These are phyloP conservation scores for Spiromastix sp. DNA, from an alignment of 2,329 filamentous ascomycete genomes.

Conservation along the genomic window DNA sequence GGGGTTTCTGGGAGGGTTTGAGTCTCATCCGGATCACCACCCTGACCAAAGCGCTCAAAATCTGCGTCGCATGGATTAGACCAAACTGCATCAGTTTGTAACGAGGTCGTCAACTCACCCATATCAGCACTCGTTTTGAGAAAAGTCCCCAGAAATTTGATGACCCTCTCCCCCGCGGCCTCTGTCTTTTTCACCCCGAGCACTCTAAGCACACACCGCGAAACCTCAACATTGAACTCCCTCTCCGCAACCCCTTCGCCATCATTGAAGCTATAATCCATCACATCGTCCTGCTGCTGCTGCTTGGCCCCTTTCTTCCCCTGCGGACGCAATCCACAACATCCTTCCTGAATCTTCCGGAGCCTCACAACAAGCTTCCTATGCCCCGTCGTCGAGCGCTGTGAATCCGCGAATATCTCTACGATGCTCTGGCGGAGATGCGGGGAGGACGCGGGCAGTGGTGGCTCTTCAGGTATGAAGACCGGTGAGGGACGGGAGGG, in stretches of 20 bases:
- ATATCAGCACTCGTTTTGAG: conserved; percentile 58
- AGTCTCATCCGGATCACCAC: conserved; percentile 56
- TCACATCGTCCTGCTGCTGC: conserved; percentile 10
- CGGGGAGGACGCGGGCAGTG: conserved; percentile 29
- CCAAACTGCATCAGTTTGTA: neutral
- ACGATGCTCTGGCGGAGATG: conserved; percentile 65
- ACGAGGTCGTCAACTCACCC: conserved; percentile 25
- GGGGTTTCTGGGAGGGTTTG: conserved; percentile 72
- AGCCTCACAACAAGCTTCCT: conserved; percentile 79
- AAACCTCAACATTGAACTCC: conserved; percentile 79
- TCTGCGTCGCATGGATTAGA: conserved; percentile 40
- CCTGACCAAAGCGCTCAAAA: conserved; percentile 51
- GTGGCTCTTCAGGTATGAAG: conserved; percentile 53
- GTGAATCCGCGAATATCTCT: conserved; percentile 66
- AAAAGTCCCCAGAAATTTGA: conserved; percentile 83
- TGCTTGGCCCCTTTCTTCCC: conserved; percentile 23
- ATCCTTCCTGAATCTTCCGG: conserved; percentile 82
- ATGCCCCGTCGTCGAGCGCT: conserved; percentile 81
- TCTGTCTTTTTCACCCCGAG: conserved; percentile 90
- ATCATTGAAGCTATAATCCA: conserved; percentile 31
- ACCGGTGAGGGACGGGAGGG: conserved; percentile 62
- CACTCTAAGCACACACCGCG: conserved; percentile 68
- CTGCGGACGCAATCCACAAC: conserved; percentile 47
- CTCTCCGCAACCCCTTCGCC: conserved; percentile 66
- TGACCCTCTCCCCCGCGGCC: conserved; percentile 69